phyloP scores from a whole-genome alignment of 495 filamentous ascomycete genomes.

The Annulohypoxylon stygium region DNA sequence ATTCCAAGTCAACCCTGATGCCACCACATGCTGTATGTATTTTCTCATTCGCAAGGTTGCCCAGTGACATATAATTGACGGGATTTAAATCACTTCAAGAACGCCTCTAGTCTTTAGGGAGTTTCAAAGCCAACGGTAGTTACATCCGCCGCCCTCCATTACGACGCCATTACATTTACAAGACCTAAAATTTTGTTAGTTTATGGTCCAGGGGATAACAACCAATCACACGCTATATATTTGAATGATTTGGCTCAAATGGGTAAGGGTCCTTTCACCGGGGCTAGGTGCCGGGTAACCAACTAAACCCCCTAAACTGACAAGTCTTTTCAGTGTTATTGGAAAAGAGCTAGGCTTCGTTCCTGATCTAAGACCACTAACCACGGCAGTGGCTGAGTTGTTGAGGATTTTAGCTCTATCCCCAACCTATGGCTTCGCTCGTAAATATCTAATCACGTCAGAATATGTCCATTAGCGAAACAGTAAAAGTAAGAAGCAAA shows the following conservation, averaged over 20 bases:
- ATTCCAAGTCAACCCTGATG: not conserved
- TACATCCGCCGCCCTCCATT: not conserved
- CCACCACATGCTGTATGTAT: not conserved
- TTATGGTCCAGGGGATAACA: not conserved
- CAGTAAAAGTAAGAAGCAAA: not conserved
- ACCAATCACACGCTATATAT: constrained; percentile 28
- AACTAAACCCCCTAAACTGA: not conserved
- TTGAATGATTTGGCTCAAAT: constrained; percentile 20
- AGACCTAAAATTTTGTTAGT: not conserved
- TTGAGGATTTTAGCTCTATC: not conserved
- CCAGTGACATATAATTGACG: not conserved
- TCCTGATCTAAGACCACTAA: constrained; percentile 16
- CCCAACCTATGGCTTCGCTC: not conserved
- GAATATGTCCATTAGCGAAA: not conserved
- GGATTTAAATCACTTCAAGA: not conserved
- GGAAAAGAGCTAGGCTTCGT: not conserved
- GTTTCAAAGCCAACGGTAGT: not conserved
- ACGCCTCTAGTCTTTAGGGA: not conserved
- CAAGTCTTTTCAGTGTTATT: not conserved
- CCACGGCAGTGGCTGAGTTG: not conserved
- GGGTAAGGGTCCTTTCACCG: constrained; percentile 30
- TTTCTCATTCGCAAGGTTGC: not conserved
- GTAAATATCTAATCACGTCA: constrained; percentile 3
- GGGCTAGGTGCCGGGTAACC: not conserved
- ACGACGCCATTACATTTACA: not conserved